phyloP scores from a whole-genome alignment of 345 rosid genomes.

The Populus nigra region DNA sequence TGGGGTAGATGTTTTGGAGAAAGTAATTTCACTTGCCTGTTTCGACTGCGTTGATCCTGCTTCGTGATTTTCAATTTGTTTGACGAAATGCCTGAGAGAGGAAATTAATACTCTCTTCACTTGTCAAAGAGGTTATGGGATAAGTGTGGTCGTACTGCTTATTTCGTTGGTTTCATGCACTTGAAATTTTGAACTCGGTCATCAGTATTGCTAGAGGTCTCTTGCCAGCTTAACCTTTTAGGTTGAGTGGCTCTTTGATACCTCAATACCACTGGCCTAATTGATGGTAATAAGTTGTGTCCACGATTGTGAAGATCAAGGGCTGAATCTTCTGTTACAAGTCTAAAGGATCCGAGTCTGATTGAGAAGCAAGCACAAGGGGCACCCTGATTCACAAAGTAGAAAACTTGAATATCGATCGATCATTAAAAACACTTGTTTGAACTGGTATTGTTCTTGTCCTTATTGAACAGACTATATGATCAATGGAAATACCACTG shows the following conservation, averaged over 20 bases:
- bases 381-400: neutral
- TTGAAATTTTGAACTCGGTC: no score
- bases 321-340: neutral
- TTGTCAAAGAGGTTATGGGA: neutral
- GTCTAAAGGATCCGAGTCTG: neutral
- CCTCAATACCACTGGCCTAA: neutral
- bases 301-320: neutral
- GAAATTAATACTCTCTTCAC: constrained; percentile 8
- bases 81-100: constrained; percentile 5
- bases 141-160: neutral
- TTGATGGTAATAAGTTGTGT: neutral
- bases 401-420: neutral
- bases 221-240: constrained; percentile 7
- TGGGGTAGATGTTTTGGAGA: neutral
- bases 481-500: neutral
- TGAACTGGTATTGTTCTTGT: neutral
- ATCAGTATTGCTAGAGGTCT: neutral
- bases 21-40: neutral
- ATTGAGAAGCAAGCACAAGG: no score
- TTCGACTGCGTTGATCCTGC: neutral
- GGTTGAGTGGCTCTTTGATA: neutral
- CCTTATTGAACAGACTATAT: neutral
- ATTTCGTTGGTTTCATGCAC: neutral
- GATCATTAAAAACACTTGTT: neutral
- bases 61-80: neutral